Evolutionary conservation across 148 eudicot species (phyloP).

Genomic region (Silene uniflora): DNA sequence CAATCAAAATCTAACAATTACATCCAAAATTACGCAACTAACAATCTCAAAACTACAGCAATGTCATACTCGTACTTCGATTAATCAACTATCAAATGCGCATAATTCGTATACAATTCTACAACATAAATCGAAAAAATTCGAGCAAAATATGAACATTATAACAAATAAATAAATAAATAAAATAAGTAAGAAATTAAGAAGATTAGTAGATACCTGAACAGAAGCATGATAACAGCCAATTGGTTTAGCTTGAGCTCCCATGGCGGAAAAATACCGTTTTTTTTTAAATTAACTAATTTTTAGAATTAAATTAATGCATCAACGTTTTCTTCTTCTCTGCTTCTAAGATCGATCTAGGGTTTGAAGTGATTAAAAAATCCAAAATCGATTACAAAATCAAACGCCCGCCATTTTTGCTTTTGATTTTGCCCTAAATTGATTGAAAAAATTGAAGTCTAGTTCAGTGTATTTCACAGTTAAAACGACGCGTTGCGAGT

Average conservation of each 20-base stretch:
- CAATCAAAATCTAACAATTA: background rate
- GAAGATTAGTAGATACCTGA: slow-evolving; percentile 49
- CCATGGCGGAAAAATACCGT: background rate
- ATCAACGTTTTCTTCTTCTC: background rate
- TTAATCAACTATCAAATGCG: background rate
- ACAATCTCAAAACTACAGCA: background rate
- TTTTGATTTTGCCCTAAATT: background rate
- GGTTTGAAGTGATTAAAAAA: too few relatives aligned
- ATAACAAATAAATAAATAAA: background rate
- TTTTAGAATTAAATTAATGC: background rate
- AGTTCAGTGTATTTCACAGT: background rate
- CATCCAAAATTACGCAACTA: background rate
- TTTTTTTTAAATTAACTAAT: too few relatives aligned
- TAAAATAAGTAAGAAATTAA: background rate
- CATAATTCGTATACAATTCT: background rate
- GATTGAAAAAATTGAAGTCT: background rate
- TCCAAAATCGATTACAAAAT: background rate
- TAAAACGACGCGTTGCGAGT: background rate
- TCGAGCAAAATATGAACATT: background rate
- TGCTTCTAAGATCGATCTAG: too few relatives aligned
- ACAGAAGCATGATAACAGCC: slow-evolving; percentile 76
- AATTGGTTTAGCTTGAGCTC: slow-evolving; percentile 54
- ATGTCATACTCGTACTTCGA: background rate
- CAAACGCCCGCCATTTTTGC: background rate
- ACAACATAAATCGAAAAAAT: background rate